Conservation (phyloP, 495 filamentous ascomycete genomes). For the Podospora australis region DNA sequence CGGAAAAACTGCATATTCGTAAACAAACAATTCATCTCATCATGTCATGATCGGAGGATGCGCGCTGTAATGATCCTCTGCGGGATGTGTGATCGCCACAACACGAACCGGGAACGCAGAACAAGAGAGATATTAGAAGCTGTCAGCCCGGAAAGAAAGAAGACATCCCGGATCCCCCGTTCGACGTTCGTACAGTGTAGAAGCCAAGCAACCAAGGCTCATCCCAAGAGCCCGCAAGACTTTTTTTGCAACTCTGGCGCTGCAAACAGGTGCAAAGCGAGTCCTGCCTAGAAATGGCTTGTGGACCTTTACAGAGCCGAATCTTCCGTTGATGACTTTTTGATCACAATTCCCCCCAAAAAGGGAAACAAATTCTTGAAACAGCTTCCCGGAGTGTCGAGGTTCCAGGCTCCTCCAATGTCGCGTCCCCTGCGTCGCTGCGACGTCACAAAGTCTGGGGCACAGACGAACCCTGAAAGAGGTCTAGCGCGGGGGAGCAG, state of each 20-base stretch:
- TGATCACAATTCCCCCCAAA: not conserved
- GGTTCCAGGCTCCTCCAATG: slow-evolving; percentile 7
- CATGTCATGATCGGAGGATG: not conserved
- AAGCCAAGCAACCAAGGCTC: no score
- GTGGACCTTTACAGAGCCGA: not conserved
- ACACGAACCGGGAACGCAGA: not conserved
- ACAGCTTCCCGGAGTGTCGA: slow-evolving; percentile 2
- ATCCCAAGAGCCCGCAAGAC: no score
- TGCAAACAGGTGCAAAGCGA: not conserved
- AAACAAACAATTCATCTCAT: slow-evolving; percentile 1
- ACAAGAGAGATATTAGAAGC: not conserved
- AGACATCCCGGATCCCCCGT: not conserved
- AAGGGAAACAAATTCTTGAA: slow-evolving; percentile 5
- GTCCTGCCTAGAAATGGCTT: not conserved
- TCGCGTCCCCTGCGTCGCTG: slow-evolving; percentile 6
- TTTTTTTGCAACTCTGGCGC: not conserved
- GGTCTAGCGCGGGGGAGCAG: slow-evolving; percentile 1
- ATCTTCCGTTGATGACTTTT: not conserved
- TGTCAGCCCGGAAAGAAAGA: not conserved
- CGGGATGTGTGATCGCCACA: slow-evolving; percentile 2
- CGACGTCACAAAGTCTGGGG: not conserved
- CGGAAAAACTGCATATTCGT: not conserved
- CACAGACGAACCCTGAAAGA: slow-evolving; percentile 4
- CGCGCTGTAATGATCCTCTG: not conserved
- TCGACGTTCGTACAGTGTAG: not conserved